Evolutionary conservation across 83 land plant species (phyloP), one percentile per base, ranked within the genome.

Genomic region (Picea mariana): DNA sequence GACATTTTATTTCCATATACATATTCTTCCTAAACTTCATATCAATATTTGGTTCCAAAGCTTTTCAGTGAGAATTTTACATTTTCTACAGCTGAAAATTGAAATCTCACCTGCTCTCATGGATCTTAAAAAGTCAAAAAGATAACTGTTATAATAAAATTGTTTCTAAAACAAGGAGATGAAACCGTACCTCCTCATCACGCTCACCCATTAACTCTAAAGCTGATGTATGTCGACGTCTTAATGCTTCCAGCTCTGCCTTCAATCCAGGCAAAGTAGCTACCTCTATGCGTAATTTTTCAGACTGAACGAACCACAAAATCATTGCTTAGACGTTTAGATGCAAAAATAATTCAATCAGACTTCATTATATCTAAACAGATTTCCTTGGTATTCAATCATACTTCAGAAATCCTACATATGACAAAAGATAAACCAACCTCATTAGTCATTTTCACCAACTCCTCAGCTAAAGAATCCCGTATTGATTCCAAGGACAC

Each of bases 171-270:
- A 9, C 5, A 44, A 9, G 77, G 24, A 52, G 80, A 83, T 16
- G 4, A 23, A 34, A 15, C 3, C 38, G 21, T 79, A 96, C 99
- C 99, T 96, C 93, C 83, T 96, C 99, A 88, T 94, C 99, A 52
- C 97, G 95, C 85, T 96, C 99, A 62, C 99, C 99, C 99, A 97
- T 97, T 44, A 97, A 93, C 86, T 97, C 99, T 75, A 95, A 81
- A 24, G 99, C 98, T 58, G 99, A 87, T 81, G 98, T 77, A 82
- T 97, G 99, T 34, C 99, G 87, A 63, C 93, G 87, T 55, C 98
- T 96, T 44, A 97, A 83, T 20, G 96, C 91, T 83, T 97, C 99
- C 52, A 97, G 87, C 87, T 97, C 99, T 79, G 99, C 96, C 23
- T 87, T 82, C 80, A 97, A 68, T 42, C 99, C 91, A 79, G 99